Evolutionary conservation across 495 filamentous ascomycete species (phyloP).

Genomic region (Tuber aestivum): DNA sequence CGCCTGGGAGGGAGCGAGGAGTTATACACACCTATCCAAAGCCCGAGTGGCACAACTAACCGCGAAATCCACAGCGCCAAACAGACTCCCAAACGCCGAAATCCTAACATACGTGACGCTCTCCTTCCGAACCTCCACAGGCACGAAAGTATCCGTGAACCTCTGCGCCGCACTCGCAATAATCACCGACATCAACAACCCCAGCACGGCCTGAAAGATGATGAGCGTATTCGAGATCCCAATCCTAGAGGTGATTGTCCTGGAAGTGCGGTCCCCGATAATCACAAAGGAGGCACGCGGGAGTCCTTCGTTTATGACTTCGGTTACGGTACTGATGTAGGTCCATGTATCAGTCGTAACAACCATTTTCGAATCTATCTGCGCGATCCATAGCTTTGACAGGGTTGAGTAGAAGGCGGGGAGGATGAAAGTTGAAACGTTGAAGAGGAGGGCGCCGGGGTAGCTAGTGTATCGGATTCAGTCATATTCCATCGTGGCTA

Average conservation of each 20-base stretch:
- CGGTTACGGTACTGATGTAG: slow-evolving; percentile 58
- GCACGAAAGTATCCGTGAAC: slow-evolving; percentile 61
- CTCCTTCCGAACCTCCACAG: slow-evolving; percentile 51
- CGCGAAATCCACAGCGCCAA: slow-evolving; percentile 59
- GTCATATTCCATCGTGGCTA: neutral
- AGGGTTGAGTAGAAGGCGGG: slow-evolving; percentile 66
- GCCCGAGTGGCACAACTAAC: slow-evolving; percentile 59
- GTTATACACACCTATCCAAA: slow-evolving; percentile 51
- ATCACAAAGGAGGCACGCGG: slow-evolving; percentile 63
- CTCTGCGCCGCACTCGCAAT: slow-evolving; percentile 53
- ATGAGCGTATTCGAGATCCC: slow-evolving; percentile 61
- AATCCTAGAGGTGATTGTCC: slow-evolving; percentile 51
- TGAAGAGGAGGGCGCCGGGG: slow-evolving; percentile 57
- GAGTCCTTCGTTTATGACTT: slow-evolving; percentile 70
- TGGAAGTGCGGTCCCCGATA: slow-evolving; percentile 60
- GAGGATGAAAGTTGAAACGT: slow-evolving; percentile 58
- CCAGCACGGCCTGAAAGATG: slow-evolving; percentile 53
- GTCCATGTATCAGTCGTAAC: slow-evolving; percentile 63
- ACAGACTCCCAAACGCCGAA: slow-evolving; percentile 56
- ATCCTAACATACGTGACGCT: slow-evolving; percentile 63
- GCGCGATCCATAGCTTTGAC: slow-evolving; percentile 67
- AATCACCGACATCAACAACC: slow-evolving; percentile 57
- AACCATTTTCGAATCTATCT: slow-evolving; percentile 60
- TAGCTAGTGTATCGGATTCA: slow-evolving; percentile 44
- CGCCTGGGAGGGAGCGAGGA: neutral